Conservation (phyloP, 2,329 filamentous ascomycete genomes). For the Gaeumannomyces tritici region DNA sequence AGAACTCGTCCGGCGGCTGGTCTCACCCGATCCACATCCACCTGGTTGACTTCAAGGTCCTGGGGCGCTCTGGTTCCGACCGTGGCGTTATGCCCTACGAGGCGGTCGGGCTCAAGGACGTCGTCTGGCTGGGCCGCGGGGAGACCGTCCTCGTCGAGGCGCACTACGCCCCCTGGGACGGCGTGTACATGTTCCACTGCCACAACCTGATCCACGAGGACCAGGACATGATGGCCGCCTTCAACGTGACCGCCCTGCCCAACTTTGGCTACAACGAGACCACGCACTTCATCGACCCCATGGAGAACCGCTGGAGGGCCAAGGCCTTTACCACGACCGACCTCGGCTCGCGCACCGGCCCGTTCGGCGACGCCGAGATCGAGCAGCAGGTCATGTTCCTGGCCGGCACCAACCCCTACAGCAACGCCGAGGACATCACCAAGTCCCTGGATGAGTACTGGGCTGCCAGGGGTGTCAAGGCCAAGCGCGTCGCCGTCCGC, state of each 20-base stretch:
- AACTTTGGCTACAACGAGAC: constrained; percentile 28
- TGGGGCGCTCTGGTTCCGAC: constrained; percentile 28
- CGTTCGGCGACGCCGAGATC: constrained; percentile 15
- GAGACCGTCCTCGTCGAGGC: constrained; percentile 42
- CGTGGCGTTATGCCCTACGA: constrained; percentile 41
- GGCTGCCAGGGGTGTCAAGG: constrained; percentile 9
- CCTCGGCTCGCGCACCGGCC: constrained; percentile 12
- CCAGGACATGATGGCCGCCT: constrained; percentile 35
- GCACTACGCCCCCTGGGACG: constrained; percentile 42
- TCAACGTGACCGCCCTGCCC: constrained; percentile 28
- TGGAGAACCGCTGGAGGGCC: constrained; percentile 24
- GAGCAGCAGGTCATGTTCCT: constrained; percentile 12
- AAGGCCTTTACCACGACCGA: constrained; percentile 14
- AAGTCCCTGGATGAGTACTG: constrained; percentile 17
- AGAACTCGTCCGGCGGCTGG: constrained; percentile 38
- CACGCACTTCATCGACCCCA: constrained; percentile 23
- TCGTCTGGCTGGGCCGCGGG: constrained; percentile 41
- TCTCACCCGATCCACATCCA: constrained; percentile 49
- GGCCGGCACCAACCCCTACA: constrained; percentile 17
- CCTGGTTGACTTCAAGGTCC: constrained; percentile 46
- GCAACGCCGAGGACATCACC: constrained; percentile 10
- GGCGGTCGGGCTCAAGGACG: constrained; percentile 44
- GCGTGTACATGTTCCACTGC: constrained; percentile 40
- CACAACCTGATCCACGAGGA: constrained; percentile 37
- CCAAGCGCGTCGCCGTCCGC: neutral